Percentiles rank a stretch among this genome's conserved stretches.
Conservation (phyloP, 805 yeast genomes). For the Yarrowia porcina region DNA sequence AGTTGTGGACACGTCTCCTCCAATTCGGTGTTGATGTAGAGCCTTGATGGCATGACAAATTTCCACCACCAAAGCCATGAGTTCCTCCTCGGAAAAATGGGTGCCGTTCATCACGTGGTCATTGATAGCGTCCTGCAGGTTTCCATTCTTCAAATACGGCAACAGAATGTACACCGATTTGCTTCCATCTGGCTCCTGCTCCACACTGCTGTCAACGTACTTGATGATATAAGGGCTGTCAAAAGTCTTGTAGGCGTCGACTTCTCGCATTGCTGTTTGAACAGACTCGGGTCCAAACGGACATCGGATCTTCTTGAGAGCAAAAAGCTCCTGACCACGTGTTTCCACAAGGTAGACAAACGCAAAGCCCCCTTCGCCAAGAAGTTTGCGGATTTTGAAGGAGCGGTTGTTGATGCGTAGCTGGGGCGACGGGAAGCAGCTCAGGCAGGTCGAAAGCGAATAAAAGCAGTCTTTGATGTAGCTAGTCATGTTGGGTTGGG, state of each 20-base stretch:
- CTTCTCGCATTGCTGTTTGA: conserved; percentile 70
- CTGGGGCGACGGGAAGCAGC: conserved; percentile 50
- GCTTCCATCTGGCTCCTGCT: conserved; percentile 73
- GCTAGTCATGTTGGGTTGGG: background rate
- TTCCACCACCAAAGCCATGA: conserved; percentile 60
- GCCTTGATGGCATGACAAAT: conserved; percentile 70
- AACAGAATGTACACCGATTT: conserved; percentile 72
- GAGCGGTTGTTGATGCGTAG: conserved; percentile 58
- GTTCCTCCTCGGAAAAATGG: conserved; percentile 58
- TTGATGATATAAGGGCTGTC: conserved; percentile 58
- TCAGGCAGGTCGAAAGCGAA: conserved; percentile 39
- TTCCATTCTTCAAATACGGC: conserved; percentile 71
- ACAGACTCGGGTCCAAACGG: conserved; percentile 81
- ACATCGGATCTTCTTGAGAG: conserved; percentile 82
- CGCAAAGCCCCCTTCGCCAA: conserved; percentile 89
- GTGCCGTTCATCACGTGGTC: conserved; percentile 54
- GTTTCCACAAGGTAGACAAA: conserved; percentile 73
- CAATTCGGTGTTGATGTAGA: conserved; percentile 54
- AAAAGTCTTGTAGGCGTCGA: conserved; percentile 71
- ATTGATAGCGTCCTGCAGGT: conserved; percentile 78
- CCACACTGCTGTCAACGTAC: conserved; percentile 65
- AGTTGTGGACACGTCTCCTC: conserved; percentile 2
- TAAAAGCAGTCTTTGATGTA: conserved; percentile 34
- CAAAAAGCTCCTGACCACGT: conserved; percentile 49
- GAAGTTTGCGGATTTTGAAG: conserved; percentile 62